Percentiles rank a stretch among this genome's conserved stretches.
phyloP scores from a whole-genome alignment of 306 rosid genomes.

The Prunus salicina region DNA sequence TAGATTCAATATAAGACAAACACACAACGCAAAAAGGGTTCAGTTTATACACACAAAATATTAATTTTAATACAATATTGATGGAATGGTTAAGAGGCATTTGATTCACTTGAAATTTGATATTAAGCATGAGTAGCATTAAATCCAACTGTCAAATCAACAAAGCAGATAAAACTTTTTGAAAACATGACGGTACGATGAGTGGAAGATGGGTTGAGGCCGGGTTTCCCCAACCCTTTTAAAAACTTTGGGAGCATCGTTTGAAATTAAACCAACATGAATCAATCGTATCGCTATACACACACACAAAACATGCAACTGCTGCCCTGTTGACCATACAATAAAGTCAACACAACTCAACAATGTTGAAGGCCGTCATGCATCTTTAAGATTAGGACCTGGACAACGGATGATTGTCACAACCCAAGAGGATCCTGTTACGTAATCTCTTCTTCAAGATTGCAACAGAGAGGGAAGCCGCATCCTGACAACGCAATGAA shows the following conservation, averaged over 20 bases:
- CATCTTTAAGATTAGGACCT: constrained; percentile 42
- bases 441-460: constrained; percentile 69
- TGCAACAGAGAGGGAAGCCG: constrained; percentile 75
- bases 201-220: too few relatives aligned
- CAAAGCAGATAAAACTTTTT: background rate
- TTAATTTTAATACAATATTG: background rate
- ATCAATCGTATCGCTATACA: background rate
- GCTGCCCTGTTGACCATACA: background rate
- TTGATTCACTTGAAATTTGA: too few relatives aligned
- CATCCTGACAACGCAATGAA: constrained; percentile 58
- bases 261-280: background rate
- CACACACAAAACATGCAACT: background rate
- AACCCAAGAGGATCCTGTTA: constrained; percentile 72
- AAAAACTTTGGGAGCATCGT: too few relatives aligned
- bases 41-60: too few relatives aligned
- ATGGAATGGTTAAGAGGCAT: background rate
- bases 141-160: background rate
- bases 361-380: background rate
- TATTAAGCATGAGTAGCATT: background rate
- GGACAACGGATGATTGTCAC: constrained; percentile 92
- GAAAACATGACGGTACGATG: too few relatives aligned
- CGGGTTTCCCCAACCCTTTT: too few relatives aligned
- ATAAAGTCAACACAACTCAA: background rate
- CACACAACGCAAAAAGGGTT: too few relatives aligned
- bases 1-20: background rate